phyloP scores from a whole-genome alignment of 2,329 filamentous ascomycete species.

The Neofusicoccum laricinum region DNA sequence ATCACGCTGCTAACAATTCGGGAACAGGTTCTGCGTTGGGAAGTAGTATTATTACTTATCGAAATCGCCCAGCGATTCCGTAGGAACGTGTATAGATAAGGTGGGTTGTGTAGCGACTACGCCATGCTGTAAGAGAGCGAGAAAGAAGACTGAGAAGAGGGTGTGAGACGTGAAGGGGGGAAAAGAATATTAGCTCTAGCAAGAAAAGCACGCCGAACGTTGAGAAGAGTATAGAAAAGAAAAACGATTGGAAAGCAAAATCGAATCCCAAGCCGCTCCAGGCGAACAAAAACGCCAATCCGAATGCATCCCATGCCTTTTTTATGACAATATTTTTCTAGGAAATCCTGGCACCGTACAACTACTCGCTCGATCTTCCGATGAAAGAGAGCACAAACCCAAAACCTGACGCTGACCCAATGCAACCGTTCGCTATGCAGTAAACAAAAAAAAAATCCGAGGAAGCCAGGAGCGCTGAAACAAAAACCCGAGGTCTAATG shows the following conservation, averaged over 20 bases:
- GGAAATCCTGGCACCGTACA: not conserved
- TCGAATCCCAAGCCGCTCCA: not conserved
- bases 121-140: not conserved
- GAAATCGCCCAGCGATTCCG: not conserved
- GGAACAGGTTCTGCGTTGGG: slow-evolving; percentile 37
- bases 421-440: slow-evolving; percentile 16
- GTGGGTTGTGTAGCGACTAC: not conserved
- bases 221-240: not conserved
- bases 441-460: not conserved
- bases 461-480: not conserved
- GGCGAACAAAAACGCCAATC: not conserved
- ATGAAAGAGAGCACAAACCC: not conserved
- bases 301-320: not conserved
- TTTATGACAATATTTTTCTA: not conserved
- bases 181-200: not conserved
- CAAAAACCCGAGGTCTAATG: not conserved
- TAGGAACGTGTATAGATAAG: not conserved
- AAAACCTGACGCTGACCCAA: not conserved
- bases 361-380: not conserved
- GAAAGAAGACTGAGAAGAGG: not conserved
- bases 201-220: not conserved
- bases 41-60: slow-evolving; percentile 26
- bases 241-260: not conserved
- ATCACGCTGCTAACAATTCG: not conserved
- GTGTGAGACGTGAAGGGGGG: not conserved